Conservation (phyloP, 2,329 filamentous ascomycete species). For the Geoglossum cookeanum region DNA sequence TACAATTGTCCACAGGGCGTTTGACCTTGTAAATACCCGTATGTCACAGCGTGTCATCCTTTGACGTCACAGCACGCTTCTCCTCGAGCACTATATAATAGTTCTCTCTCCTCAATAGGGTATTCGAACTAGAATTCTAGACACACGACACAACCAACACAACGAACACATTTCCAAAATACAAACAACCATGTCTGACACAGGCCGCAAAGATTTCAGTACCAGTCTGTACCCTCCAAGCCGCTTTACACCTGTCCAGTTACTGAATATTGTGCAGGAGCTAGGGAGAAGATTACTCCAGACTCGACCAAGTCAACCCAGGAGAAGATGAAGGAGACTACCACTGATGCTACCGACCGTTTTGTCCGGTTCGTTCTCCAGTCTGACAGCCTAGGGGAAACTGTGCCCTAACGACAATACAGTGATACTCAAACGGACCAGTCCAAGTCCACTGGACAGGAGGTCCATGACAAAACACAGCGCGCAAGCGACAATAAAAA, state of each 20-base stretch:
- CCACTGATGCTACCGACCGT: conserved; percentile 38
- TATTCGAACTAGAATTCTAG: neutral
- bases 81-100: too few species aligned
- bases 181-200: conserved; percentile 34
- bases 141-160: neutral
- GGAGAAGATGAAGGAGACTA: conserved; percentile 36
- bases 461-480: conserved; percentile 29
- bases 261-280: conserved; percentile 23
- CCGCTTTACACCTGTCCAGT: neutral
- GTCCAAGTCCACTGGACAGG: conserved; percentile 35
- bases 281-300: conserved; percentile 36
- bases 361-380: conserved; percentile 24
- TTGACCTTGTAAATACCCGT: too few species aligned
- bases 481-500: conserved; percentile 24
- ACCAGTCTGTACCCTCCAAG: conserved; percentile 20
- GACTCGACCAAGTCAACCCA: conserved; percentile 41
- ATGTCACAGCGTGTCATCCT: neutral
- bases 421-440: conserved; percentile 31
- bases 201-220: conserved; percentile 40
- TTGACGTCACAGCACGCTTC: neutral
- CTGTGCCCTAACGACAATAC: conserved; percentile 11
- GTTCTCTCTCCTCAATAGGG: too few species aligned
- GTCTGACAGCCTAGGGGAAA: neutral
- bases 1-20: too few species aligned
- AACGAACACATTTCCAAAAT: neutral